phyloP scores from a whole-genome alignment of 768 basidiomycete species.

The Chalciporus chontae region DNA sequence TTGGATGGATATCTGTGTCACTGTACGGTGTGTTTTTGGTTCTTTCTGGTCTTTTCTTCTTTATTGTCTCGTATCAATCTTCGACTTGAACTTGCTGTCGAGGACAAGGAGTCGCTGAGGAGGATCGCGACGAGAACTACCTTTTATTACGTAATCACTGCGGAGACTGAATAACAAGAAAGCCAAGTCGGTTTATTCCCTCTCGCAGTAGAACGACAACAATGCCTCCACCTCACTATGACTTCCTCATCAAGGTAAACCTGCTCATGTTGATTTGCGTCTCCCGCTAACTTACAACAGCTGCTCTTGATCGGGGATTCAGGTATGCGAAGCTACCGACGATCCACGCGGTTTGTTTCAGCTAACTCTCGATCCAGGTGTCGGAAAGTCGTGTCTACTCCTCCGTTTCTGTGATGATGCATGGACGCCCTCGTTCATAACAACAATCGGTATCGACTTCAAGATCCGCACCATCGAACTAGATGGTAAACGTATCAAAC shows the following conservation, averaged over 20 bases:
- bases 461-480: conserved; percentile 99
- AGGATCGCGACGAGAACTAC: no score
- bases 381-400: conserved; percentile 95
- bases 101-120: no score
- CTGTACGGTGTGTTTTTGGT: no score
- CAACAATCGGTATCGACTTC: conserved; percentile 99
- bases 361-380: conserved; percentile 48
- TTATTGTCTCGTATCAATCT: no score
- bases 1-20: no score
- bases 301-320: conserved; percentile 96
- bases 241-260: conserved; percentile 93
- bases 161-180: conserved; percentile 17
- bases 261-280: background rate
- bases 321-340: conserved; percentile 41
- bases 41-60: no score
- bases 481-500: conserved; percentile 95
- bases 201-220: background rate
- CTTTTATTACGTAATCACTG: conserved; percentile 18
- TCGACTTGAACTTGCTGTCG: background rate
- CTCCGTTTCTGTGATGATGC: conserved; percentile 98
- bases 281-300: conserved; percentile 35
- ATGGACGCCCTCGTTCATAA: conserved; percentile 99
- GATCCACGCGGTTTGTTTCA: background rate
- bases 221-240: conserved; percentile 94
- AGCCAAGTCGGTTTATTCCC: background rate